Base-by-base conservation (phyloP, 495 filamentous ascomycete genomes). In the Neurospora tetrasperma region DNA sequence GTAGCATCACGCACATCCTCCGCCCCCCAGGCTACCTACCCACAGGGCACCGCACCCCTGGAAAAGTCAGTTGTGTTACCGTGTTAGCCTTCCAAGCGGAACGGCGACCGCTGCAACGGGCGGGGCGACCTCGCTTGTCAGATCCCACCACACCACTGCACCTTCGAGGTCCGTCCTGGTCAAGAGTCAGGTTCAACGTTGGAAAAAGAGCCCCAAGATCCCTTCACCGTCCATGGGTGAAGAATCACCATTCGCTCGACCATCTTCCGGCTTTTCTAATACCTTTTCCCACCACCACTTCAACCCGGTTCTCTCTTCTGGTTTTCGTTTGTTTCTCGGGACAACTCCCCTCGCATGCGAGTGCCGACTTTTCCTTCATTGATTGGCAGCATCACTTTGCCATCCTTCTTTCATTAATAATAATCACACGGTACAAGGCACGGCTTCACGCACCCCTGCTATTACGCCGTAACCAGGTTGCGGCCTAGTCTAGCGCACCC, bases 71-170 rank as follows among this genome's bases (percentile, higher is more conserved):
- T 27, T 35, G 54, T 66, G 54, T 66, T 27, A 66, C 54, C 54
- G 54, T 66, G 54, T 18, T 35, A 44, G 44, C 72, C 72, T 71
- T 74, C 70, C 72, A 68, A 70, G 68, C 71, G 42, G 42, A 70
- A 68, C 40, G 59, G 44, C 68, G 46, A 39, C 71, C 66, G 71
- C 38, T 71, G 71, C 40, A 72, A 74, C 42, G 42, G 48, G 54
- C 27, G 54, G 42, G 48, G 54, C 27, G 54, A 66, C 27, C 54
- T 66, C 27, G 54, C 54, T 66, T 66, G 27, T 62, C 54, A 62
- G 27, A 16, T 62, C 12, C 54, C 54, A 62, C 54, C 27, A 35
- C 54, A 59, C 20, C 23, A 7, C 6, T 7, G 39, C 39, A 66
- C 14, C 54, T 31, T 59, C 48, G 12, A 31, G 54, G 27, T 31